Evolutionary conservation across 768 basidiomycete species (phyloP), one percentile per base, ranked within the genome.

Genomic region (Cyclocybe aegerita): DNA sequence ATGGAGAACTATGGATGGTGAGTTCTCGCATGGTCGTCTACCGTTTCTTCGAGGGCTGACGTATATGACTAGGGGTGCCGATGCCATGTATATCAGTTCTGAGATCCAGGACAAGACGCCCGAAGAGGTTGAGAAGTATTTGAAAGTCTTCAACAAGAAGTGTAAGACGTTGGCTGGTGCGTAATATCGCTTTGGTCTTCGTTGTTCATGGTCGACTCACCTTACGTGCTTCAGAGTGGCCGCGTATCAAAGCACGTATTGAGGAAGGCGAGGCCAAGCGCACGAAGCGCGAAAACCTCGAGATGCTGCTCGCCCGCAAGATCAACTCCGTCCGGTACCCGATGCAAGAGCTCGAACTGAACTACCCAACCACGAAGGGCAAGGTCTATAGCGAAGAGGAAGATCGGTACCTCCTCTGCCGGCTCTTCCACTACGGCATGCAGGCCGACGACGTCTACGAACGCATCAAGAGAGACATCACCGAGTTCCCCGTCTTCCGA

Each of bases 321-420:
- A 90, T 98, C 60, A 74, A 74, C 15, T 88, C 88, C 1, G 88
- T 91, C 50, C 77, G 81, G 35, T 93, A 88, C 67, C 97, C 97
- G 1, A 93, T 98, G 86, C 96, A 98, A 66, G 95, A 97, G 67
- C 84, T 99, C 42, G 90, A 96, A 68, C 83, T 98, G 46, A 89
- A 90, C 66, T 98, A 98, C 60, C 93, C 92, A 1, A 89, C 89
- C 30, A 96, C 94, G 33, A 98, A 98, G 68, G 96, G 94, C 52
- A 98, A 98, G 62, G 88, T 93, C 4, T 99, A 96, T 68, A 88
- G 82, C 17, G 97, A 99, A 56, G 97, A 98, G 63, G 97, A 98
- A 64, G 97, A 98, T 60, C 79, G 96, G 12, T 99, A 98, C 73
- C 78, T 98, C 9, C 80, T 98, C 35, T 93, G 91, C 62, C 83